Evolutionary conservation across 176 grass and related monocot species (phyloP).

Genomic region (Musa itinerans): DNA sequence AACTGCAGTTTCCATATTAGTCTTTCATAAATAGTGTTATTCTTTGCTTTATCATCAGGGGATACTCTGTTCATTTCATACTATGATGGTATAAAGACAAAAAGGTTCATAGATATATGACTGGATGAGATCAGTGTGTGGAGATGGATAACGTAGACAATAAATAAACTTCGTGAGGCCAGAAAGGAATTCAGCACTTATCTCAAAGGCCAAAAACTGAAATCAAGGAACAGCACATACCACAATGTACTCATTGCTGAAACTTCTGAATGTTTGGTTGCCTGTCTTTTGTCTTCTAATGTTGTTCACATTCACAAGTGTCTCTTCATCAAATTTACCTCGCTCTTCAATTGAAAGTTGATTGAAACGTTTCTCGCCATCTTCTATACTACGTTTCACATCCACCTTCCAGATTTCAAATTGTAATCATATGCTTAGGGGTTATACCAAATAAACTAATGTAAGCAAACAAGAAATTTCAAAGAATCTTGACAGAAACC

Average conservation of each 20-base stretch:
- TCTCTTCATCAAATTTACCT: constrained; percentile 99
- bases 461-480: neutral
- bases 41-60: too few species aligned
- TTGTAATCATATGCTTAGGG: neutral
- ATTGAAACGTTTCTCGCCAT: constrained; percentile 92
- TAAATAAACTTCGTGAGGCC: neutral
- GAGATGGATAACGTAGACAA: neutral
- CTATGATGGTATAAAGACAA: neutral
- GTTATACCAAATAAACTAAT: neutral
- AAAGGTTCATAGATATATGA: neutral
- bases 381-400: constrained; percentile 77
- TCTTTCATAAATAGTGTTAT: too few species aligned
- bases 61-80: too few species aligned
- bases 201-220: neutral
- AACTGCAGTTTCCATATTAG: too few species aligned
- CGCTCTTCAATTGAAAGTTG: constrained; percentile 96
- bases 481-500: too few species aligned
- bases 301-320: constrained; percentile 91
- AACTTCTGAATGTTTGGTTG: constrained; percentile 48
- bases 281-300: constrained; percentile 79
- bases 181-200: neutral
- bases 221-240: constrained; percentile 26
- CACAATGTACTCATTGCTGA: constrained; percentile 99
- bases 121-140: neutral
- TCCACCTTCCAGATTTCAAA: constrained; percentile 51